Base-by-base conservation (phyloP, 2,329 filamentous ascomycete genomes). In the Onygenales sp. region DNA sequence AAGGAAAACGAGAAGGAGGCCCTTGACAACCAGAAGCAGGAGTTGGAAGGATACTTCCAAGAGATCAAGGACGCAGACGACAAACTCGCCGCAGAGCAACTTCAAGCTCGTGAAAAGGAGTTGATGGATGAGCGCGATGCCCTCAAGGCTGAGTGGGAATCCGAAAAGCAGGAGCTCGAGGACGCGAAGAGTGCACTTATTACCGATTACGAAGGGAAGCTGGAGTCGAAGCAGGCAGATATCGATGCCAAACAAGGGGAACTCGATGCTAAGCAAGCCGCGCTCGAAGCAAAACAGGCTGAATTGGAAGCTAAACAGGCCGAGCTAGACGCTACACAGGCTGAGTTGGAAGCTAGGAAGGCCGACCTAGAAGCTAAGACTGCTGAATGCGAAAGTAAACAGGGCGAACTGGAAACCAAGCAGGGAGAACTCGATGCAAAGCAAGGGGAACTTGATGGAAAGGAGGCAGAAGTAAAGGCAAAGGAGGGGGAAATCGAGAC, bases 31-130 rank as follows among this genome's bases (percentile, higher is more conserved):
- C 75, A 78, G 62, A 75, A 77, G 53, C 64, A 66, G 39, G 69
- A 72, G 39, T 58, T 74, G 39, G 74, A 75, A n/a, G 70, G 73
- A 9, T 58, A 70, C 2, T 77, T 76, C 41, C 75, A 79, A 55
- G 71, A 71, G 44, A 72, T 75, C 55, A 72, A 70, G 58, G 62
- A 60, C 5, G 72, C 74, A 55, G 71, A 74, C 41, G 68, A 71
- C 58, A 69, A 63, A 49, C 59, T 67, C 2, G 70, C 69, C 21
- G 62, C 65, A 2, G 69, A 73, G 51, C 62, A 60, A 11, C 61
- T 69, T 56, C 67, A 66, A 39, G 62, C 60, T 21, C 70, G 68
- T 32, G 69, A 74, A 56, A 69, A 72, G 54, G 72, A 76, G 56
- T 68, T 78, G 53, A 66, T 69, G 5, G 67, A 71, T 13, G 64